These are phyloP conservation scores for Paxillus ammoniavirescens DNA, from an alignment of 768 basidiomycete genomes.

Conservation along the genomic window DNA sequence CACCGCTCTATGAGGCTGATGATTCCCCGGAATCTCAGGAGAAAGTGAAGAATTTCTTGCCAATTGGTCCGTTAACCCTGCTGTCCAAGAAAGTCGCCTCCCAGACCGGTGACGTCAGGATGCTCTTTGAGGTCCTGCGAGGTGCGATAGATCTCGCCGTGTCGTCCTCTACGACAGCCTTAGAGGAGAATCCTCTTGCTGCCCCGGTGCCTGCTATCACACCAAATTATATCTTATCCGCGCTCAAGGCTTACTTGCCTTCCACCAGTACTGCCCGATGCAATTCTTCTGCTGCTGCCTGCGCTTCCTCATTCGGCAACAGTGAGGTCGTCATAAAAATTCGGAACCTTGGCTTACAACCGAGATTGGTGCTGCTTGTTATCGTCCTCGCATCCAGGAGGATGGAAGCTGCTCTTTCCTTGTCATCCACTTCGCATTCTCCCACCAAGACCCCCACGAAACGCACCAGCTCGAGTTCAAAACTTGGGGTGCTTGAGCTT, in stretches of 20 bases:
- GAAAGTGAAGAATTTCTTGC: slow-evolving; percentile 54
- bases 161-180: slow-evolving; percentile 19
- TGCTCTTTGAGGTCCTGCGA: slow-evolving; percentile 76
- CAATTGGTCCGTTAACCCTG: slow-evolving; percentile 60
- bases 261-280: slow-evolving; percentile 25
- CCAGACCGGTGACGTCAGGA: slow-evolving; percentile 80
- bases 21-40: slow-evolving; percentile 12
- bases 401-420: slow-evolving; percentile 52
- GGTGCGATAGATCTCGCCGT: slow-evolving; percentile 73
- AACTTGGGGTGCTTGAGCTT: slow-evolving; percentile 48
- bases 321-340: slow-evolving; percentile 70
- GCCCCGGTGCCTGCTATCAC: slow-evolving; percentile 46
- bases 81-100: slow-evolving; percentile 80
- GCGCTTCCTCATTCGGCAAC: slow-evolving; percentile 28
- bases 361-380: slow-evolving; percentile 64
- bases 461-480: slow-evolving; percentile 41
- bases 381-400: slow-evolving; percentile 66
- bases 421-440: slow-evolving; percentile 39
- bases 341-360: slow-evolving; percentile 68
- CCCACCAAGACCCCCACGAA: slow-evolving; percentile 48
- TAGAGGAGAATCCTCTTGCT: slow-evolving; percentile 27
- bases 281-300: slow-evolving; percentile 14
- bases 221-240: slow-evolving; percentile 67
- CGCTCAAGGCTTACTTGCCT: slow-evolving; percentile 70
- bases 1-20: slow-evolving; percentile 42